These are phyloP conservation scores for Mollisiaceae sp. DNA, from an alignment of 2,329 filamentous ascomycete species.

Conservation along the genomic window DNA sequence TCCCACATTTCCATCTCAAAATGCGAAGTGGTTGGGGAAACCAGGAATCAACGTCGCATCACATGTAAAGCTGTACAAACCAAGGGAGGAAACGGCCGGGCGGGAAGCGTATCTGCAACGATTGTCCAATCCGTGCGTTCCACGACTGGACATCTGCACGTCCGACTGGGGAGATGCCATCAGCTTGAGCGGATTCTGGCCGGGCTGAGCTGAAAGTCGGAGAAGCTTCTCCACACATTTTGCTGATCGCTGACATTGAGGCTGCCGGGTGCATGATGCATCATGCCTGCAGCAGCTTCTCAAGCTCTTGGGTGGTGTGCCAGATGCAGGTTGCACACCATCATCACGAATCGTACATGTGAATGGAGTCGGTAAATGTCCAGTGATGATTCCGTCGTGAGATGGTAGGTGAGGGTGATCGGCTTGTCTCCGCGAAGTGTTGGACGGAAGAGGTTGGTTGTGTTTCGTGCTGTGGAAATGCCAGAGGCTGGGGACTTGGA, in stretches of 20 bases:
- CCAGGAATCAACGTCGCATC: neutral
- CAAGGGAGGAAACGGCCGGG: neutral
- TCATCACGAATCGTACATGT: neutral
- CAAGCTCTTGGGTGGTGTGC: neutral
- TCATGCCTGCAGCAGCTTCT: neutral
- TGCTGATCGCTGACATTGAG: neutral
- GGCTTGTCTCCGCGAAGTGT: neutral
- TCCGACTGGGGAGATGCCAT: neutral
- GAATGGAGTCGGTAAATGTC: neutral
- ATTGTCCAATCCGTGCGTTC: constrained; percentile 7
- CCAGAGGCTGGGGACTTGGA: neutral
- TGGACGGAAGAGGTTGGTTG: constrained; percentile 1
- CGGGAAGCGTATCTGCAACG: neutral
- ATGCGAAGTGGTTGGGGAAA: neutral
- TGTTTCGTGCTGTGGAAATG: neutral
- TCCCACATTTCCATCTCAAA: neutral
- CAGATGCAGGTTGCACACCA: neutral
- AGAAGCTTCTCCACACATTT: neutral
- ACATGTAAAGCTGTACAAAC: neutral
- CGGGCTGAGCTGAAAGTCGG: neutral
- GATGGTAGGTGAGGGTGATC: neutral
- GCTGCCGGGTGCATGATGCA: neutral
- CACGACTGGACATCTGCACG: constrained; percentile 6
- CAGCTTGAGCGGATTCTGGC: neutral
- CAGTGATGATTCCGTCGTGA: neutral